phyloP scores from a whole-genome alignment of 2,329 filamentous ascomycete species.

The Hymenoscyphus linearis region DNA sequence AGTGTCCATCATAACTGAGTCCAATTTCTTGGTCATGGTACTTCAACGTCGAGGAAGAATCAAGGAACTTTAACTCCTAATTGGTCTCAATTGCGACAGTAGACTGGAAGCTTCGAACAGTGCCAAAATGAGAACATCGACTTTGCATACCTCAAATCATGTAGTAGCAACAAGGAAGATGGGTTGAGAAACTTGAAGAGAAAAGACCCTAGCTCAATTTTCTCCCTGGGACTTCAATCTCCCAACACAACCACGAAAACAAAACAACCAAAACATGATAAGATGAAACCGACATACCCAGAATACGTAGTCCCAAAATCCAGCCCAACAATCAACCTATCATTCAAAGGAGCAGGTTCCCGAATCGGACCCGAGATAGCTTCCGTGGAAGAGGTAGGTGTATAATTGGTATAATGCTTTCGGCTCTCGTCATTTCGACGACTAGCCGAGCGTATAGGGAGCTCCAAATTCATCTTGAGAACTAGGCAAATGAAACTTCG shows the following conservation, averaged over 20 bases:
- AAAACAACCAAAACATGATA: background rate
- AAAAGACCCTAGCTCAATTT: background rate
- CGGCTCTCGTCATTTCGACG: slow-evolving; percentile 31
- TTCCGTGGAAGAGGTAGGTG: slow-evolving; percentile 52
- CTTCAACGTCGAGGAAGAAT: background rate
- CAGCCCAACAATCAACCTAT: slow-evolving; percentile 70
- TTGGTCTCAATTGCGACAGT: no score
- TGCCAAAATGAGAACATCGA: background rate
- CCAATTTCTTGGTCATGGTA: background rate
- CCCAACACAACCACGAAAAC: background rate
- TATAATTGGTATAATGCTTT: slow-evolving; percentile 36
- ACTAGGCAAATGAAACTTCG: background rate
- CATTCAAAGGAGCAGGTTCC: slow-evolving; percentile 48
- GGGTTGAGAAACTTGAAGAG: background rate
- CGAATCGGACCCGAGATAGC: slow-evolving; percentile 56
- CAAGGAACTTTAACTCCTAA: background rate
- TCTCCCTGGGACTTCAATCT: background rate
- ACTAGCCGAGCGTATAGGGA: slow-evolving; percentile 27
- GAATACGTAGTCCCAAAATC: slow-evolving; percentile 85
- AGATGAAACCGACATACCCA: slow-evolving; percentile 49
- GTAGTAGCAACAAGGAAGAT: background rate
- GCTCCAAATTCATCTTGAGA: slow-evolving; percentile 30
- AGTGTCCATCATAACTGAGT: background rate
- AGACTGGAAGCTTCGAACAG: background rate
- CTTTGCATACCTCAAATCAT: background rate